Conservation (phyloP, 257 asterid species). For the Solanum chaucha region DNA sequence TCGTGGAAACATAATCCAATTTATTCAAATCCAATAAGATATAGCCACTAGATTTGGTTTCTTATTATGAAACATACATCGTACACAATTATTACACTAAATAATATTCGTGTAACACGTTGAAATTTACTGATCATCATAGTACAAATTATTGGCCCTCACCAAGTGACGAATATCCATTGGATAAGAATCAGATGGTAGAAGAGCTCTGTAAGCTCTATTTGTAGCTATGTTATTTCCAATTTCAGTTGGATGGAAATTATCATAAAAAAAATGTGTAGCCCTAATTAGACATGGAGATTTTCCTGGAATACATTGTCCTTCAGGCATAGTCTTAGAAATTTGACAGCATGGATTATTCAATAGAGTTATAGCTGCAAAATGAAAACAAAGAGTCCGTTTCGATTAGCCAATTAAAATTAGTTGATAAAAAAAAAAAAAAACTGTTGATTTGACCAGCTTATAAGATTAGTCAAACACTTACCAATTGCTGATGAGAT, state of each 20-base stretch:
- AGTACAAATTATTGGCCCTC: not conserved
- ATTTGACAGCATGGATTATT: constrained; percentile 27
- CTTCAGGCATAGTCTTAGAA: not conserved
- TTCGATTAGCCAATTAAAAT: not conserved
- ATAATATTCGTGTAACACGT: not conserved
- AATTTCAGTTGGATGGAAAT: constrained; percentile 19
- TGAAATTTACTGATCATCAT: not conserved
- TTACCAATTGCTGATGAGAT: constrained; percentile 26
- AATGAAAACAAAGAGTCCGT: not conserved
- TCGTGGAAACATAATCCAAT: not conserved
- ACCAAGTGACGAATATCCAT: constrained; percentile 17
- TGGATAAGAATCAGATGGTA: constrained; percentile 24
- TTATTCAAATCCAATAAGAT: not conserved
- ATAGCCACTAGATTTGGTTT: not conserved
- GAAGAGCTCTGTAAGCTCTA: constrained; percentile 15
- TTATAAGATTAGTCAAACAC: not conserved
- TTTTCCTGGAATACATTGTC: constrained; percentile 9
- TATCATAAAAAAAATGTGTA: constrained; percentile 16
- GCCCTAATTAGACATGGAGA: constrained; percentile 19
- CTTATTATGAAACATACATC: not conserved
- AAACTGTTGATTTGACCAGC: too few species aligned
- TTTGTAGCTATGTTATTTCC: not conserved
- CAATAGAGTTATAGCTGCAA: not conserved
- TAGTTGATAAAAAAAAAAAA: too few species aligned
- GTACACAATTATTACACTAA: not conserved